Percentiles rank a stretch among this genome's conserved stretches.
Conservation (phyloP, 257 asterid species). For the Agastache rugosa region DNA sequence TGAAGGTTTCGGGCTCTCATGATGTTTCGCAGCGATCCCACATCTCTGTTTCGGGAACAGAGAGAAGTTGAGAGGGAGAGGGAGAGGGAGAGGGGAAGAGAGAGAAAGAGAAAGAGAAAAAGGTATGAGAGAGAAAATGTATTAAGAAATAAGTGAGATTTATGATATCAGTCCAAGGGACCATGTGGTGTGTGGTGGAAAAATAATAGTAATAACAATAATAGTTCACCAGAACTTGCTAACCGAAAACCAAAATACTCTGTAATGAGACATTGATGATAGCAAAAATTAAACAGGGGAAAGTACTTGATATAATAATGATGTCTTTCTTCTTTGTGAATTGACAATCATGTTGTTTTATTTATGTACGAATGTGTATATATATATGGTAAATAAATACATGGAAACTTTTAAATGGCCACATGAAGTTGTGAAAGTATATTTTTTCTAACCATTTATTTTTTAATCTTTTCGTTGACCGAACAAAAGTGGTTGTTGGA, state of each 20-base stretch:
- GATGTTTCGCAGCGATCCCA: conserved; percentile 47
- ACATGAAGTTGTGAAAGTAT: conserved; percentile 26
- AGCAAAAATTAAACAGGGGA: conserved; percentile 25
- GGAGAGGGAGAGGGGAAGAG: background rate
- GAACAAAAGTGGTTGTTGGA: conserved; percentile 13
- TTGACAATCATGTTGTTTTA: background rate
- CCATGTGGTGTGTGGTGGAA: conserved; percentile 52
- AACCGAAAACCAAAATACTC: conserved; percentile 52
- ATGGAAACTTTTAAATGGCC: background rate
- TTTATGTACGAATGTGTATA: conserved; percentile 8
- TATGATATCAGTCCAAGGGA: conserved; percentile 41
- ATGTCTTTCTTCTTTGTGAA: conserved; percentile 12
- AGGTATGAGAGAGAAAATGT: background rate
- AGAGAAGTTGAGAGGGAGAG: background rate
- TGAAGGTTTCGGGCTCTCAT: conserved; percentile 55
- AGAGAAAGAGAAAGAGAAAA: conserved; percentile 8
- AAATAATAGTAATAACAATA: conserved; percentile 7
- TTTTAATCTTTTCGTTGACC: conserved; percentile 39
- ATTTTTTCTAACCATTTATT: conserved; percentile 15
- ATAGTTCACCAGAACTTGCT: conserved; percentile 55
- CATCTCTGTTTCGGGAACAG: conserved; percentile 43
- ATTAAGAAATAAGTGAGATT: conserved; percentile 53
- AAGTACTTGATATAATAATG: conserved; percentile 21
- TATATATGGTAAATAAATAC: background rate
- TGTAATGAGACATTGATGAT: conserved; percentile 43